Evolutionary conservation across 2,329 filamentous ascomycete species (phyloP).

Genomic region (Fusarium devonianum): DNA sequence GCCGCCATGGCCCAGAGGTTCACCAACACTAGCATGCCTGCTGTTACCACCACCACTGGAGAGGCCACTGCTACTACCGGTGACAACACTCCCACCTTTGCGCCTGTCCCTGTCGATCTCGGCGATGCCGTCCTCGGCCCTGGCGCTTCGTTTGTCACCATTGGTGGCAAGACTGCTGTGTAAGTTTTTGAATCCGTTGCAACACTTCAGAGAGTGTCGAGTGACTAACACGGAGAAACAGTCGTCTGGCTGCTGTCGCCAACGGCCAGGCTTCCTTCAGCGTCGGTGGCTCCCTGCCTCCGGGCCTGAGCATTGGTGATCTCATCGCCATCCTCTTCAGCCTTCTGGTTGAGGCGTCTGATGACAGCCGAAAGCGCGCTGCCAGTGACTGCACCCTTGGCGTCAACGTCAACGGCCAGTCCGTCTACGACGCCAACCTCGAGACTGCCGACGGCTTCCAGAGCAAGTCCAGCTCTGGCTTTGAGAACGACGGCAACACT

Average conservation of each 20-base stretch:
- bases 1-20: conserved; percentile 21
- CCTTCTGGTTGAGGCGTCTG: neutral
- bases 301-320: neutral
- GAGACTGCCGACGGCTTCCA: neutral
- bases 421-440: neutral
- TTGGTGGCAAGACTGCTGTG: conserved; percentile 1
- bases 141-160: neutral
- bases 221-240: neutral
- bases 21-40: conserved; percentile 25
- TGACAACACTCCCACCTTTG: fast-evolving
- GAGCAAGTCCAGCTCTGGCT: too few species aligned
- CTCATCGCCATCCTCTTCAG: conserved; percentile 12
- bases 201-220: fast-evolving
- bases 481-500: fast-evolving
- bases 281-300: neutral
- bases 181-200: neutral
- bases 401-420: neutral
- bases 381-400: conserved; percentile 4
- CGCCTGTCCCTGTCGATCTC: conserved; percentile 3
- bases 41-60: neutral
- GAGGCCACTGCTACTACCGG: neutral
- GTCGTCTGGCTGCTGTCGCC: neutral
- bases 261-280: conserved; percentile 1
- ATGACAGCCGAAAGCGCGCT: conserved; percentile 6
- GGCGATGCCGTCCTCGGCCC: neutral